phyloP scores from a whole-genome alignment of 306 rosid species.

The Ormosia emarginata region DNA sequence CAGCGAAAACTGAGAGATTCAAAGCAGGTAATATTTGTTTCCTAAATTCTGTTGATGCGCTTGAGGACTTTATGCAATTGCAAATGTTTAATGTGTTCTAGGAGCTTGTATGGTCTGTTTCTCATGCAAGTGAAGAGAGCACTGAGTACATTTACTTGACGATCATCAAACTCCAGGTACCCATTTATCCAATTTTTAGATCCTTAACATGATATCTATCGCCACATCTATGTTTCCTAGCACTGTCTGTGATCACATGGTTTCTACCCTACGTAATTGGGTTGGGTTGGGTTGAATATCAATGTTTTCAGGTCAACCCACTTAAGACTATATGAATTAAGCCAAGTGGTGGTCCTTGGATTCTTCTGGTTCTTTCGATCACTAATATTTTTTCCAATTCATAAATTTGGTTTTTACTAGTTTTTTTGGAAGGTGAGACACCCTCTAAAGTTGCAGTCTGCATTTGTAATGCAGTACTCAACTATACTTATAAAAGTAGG shows the following conservation, averaged over 20 bases:
- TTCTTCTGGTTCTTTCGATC: background rate
- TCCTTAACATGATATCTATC: constrained; percentile 8
- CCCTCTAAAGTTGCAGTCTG: background rate
- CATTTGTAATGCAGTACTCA: background rate
- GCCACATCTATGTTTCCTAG: background rate
- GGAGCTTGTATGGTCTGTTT: constrained; percentile 86
- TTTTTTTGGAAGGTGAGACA: background rate
- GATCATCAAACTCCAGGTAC: constrained; percentile 85
- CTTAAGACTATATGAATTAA: background rate
- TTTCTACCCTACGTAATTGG: background rate
- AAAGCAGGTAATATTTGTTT: constrained; percentile 66
- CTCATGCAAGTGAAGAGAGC: constrained; percentile 92
- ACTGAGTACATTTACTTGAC: constrained; percentile 75
- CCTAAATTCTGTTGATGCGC: constrained; percentile 6
- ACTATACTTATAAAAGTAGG: too few relatives aligned
- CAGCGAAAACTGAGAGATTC: constrained; percentile 57
- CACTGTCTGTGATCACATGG: background rate
- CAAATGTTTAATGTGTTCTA: constrained; percentile 29
- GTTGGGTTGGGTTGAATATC: background rate
- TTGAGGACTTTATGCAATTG: constrained; percentile 14
- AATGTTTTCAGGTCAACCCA: background rate
- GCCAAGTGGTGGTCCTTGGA: background rate
- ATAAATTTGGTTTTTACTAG: background rate
- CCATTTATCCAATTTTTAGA: background rate
- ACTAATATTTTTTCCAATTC: background rate